Conservation (phyloP, 345 rosid species). For the Eutrema japonicum region DNA sequence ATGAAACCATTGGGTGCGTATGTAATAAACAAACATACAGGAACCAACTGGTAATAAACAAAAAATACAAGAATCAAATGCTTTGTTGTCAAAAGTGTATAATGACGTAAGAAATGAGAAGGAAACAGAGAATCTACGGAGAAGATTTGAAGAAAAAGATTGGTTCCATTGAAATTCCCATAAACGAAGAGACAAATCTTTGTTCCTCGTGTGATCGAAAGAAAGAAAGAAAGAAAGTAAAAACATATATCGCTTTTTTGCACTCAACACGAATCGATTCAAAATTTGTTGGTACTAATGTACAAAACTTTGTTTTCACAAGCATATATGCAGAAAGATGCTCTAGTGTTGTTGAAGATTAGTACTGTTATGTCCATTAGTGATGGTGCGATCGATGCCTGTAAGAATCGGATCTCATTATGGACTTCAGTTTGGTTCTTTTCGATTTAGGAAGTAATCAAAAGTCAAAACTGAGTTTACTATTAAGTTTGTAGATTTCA, state of each 20-base stretch:
- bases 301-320: conserved; percentile 25
- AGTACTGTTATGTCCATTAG: conserved; percentile 30
- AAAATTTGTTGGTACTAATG: conserved; percentile 13
- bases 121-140: conserved; percentile 27
- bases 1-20: neutral
- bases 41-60: neutral
- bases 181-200: conserved; percentile 41
- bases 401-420: no score
- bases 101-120: conserved; percentile 21
- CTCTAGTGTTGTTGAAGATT: conserved; percentile 35
- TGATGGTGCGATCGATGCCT: neutral
- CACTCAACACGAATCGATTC: conserved; percentile 32
- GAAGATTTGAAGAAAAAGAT: conserved; percentile 31
- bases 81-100: neutral
- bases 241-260: conserved; percentile 11
- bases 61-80: neutral
- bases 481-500: no score
- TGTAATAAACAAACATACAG: neutral
- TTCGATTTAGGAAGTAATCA: no score
- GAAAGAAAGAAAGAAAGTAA: conserved; percentile 11
- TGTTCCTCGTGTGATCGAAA: conserved; percentile 29
- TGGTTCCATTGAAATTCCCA: conserved; percentile 30
- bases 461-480: no score
- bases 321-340: conserved; percentile 19
- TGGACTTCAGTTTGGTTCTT: no score